Evolutionary conservation across 148 eudicot genomes (phyloP), one percentile per base, ranked within the genome.

Genomic region (Cornus kousa): DNA sequence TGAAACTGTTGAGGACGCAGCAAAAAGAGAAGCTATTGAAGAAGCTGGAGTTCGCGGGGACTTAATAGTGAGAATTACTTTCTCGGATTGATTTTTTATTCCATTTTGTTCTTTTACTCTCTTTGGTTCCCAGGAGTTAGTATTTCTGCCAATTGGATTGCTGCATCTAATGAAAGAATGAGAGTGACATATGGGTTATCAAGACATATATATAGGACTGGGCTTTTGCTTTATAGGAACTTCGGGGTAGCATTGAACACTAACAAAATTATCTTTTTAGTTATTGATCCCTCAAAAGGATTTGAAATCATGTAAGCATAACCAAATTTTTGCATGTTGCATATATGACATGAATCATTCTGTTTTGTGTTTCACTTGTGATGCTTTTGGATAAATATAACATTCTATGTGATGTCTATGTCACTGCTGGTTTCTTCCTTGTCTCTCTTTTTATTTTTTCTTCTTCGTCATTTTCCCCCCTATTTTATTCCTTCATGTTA

Each of bases 31-130:
- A 84, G 91, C 93, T 35, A 80, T 90, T 28, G 93, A 90, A 88
- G 93, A 90, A 86, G 93, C 93, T 64, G 93, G 93, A 67, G 91
- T 90, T 7, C 80, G 80, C 68, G 93, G 93, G 71, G 87, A 90
- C 59, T 43, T 90, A 78, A 82, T 84, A 89, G 90, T 87, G 74
- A 72, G 74, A 65, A 6, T 14, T 69, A 57, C 14, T 62, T 68
- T 43, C 67, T 53, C 55, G 23, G 5, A 22, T 7, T 74, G 62
- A 80, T 67, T 64, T 53, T 8, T 1, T 19, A 32, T 67, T 67
- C 23, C 33, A 79, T 40, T 28, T 20, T 24, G 5, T n/a, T 32
- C 28, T 62, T 37, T 2, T 37, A 9, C 33, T 57, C 0, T 31
- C 6, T 20, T 67, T 72, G 9, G 64, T 23, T 67, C 53, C 14